These are phyloP conservation scores for Pyrenopolyporus hunteri DNA, from an alignment of 495 filamentous ascomycete species.

Conservation along the genomic window DNA sequence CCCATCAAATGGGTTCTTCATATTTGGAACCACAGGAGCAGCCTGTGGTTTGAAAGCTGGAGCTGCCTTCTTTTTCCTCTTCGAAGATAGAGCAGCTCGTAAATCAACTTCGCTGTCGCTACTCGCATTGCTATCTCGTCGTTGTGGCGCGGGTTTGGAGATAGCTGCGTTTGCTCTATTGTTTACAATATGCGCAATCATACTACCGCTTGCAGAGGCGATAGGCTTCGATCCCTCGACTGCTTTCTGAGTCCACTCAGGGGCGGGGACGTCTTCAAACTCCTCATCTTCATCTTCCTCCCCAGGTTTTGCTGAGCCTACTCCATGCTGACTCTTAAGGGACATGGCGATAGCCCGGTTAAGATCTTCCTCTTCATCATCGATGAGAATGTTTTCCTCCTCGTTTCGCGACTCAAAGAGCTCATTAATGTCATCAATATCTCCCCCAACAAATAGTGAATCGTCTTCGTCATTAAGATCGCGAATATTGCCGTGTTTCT, in stretches of 20 bases:
- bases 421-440: constrained; percentile 38
- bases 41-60: constrained; percentile 25
- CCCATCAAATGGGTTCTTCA: constrained; percentile 69
- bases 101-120: constrained; percentile 70
- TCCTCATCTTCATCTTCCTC: constrained; percentile 47
- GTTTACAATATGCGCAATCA: constrained; percentile 69
- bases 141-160: constrained; percentile 47
- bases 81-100: constrained; percentile 60
- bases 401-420: constrained; percentile 38
- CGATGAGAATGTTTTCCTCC: constrained; percentile 44
- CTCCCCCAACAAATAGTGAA: constrained; percentile 69
- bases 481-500: neutral
- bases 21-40: constrained; percentile 42
- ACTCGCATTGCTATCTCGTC: constrained; percentile 51
- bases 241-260: constrained; percentile 61
- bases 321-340: constrained; percentile 56
- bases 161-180: constrained; percentile 63
- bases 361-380: constrained; percentile 77
- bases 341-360: constrained; percentile 85
- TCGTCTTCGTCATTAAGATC: constrained; percentile 53
- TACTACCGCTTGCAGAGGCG: constrained; percentile 55
- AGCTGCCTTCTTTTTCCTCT: constrained; percentile 49
- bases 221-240: constrained; percentile 61
- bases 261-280: constrained; percentile 55
- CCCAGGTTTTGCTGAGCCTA: constrained; percentile 18